Evolutionary conservation across 805 yeast species (phyloP), one percentile per base, ranked within the genome.

Genomic region (Yamadazyma nakazawae): DNA sequence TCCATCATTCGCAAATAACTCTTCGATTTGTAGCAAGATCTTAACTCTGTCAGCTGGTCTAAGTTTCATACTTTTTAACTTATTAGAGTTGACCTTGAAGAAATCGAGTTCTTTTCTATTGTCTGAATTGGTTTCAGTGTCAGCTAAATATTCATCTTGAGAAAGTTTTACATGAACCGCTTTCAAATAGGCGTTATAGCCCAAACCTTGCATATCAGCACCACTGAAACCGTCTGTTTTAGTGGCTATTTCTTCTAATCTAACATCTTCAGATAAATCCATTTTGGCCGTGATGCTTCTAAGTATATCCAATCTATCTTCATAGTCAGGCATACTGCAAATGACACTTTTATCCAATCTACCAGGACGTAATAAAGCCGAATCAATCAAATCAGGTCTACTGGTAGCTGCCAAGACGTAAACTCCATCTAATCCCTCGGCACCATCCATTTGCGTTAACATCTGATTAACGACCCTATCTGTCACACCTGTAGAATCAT

Each of bases 361-460:
- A 5, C 99, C 99, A 0, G 99, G 99, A 64, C 99, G 82, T 48
- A 94, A 68, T 46, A 94, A 74, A 0, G 99, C 99, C 2, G 96
- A 85, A 63, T 94, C 99, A 53, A 94, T 91, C 55, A 94, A 75
- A 59, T 94, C 99, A 0, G 99, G 99, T 57, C 99, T 76, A 56
- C 94, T 84, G 0, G 98, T 94, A 1, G 98, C 99, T 0, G 98
- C 98, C 21, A 94, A 72, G 0, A 94, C 96, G 61, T 94, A 92
- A 2, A 94, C 98, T 2, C 98, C 97, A 57, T 91, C 97, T 25
- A 91, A 72, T 0, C 98, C 97, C 64, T 94, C 98, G 0, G 98
- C 98, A 69, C 99, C 99, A 65, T 94, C 99, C 96, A 94, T 91
- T 62, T 94, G 97, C 0, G 99, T 94, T 57, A 94, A 77, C 81